Percentiles rank a stretch among this genome's conserved stretches.
Evolutionary conservation across 2,329 filamentous ascomycete genomes (phyloP).

Genomic region (Colletotrichum sp.): DNA sequence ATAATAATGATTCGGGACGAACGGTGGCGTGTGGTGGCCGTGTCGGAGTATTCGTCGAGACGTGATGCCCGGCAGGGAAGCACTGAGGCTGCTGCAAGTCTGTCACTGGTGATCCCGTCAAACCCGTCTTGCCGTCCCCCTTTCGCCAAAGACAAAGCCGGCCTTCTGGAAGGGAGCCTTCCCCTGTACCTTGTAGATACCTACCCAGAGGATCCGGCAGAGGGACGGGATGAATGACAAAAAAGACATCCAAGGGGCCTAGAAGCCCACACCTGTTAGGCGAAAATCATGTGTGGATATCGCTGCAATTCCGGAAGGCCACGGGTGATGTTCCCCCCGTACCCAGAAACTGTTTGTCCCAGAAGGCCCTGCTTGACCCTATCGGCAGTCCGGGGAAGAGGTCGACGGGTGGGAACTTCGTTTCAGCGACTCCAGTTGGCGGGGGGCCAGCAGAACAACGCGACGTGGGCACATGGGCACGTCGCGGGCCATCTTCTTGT

Average conservation of each 20-base stretch:
- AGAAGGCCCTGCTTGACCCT: slow-evolving; percentile 1
- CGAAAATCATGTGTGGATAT: background rate
- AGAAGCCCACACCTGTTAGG: background rate
- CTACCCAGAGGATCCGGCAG: background rate
- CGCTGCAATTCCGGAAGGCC: slow-evolving; percentile 15
- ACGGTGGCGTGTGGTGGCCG: background rate
- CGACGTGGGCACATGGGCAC: slow-evolving; percentile 2
- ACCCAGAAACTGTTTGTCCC: background rate
- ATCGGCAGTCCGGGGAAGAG: slow-evolving; percentile 18
- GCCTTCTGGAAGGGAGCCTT: background rate
- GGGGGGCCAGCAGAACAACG: background rate
- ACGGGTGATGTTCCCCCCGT: slow-evolving; percentile 3
- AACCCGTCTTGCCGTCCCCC: background rate
- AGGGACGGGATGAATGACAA: background rate
- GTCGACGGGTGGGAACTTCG: slow-evolving; percentile 4
- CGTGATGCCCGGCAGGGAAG: background rate
- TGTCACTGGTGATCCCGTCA: background rate
- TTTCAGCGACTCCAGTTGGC: slow-evolving; percentile 8
- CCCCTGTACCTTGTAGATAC: background rate
- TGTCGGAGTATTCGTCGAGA: background rate
- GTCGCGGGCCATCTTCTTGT: background rate
- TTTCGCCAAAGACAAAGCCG: background rate
- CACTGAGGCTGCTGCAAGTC: background rate
- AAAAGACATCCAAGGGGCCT: background rate
- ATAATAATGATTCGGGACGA: background rate